A percentile compares a stretch with the other conserved stretches of the same genome.
phyloP scores from a whole-genome alignment of 2,329 filamentous ascomycete genomes.

The Diaporthe sp. region DNA sequence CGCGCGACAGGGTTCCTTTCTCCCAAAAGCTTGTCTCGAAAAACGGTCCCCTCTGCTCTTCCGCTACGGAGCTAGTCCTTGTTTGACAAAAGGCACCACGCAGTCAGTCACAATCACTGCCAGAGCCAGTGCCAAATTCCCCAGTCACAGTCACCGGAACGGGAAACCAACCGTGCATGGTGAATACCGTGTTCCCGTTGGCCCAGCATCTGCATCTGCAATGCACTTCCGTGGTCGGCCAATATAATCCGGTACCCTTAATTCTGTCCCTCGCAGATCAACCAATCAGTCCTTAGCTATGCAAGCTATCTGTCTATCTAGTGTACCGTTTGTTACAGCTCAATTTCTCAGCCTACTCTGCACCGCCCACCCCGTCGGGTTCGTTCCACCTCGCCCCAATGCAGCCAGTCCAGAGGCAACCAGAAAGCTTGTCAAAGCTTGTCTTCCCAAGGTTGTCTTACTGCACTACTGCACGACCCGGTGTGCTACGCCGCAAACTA shows the following conservation, averaged over 20 bases:
- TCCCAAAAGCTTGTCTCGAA: constrained; percentile 10
- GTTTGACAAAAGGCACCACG: constrained; percentile 27
- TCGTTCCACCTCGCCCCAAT: not conserved
- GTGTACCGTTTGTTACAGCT: not conserved
- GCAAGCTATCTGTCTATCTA: not conserved
- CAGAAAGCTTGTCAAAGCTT: constrained; percentile 18
- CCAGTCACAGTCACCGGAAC: not conserved
- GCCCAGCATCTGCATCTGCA: not conserved
- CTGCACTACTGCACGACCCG: not conserved
- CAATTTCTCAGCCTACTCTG: not conserved
- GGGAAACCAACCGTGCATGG: not conserved
- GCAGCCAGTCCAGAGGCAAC: not conserved
- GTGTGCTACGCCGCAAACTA: constrained; percentile 22
- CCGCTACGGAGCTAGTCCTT: not conserved
- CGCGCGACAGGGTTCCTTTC: not conserved
- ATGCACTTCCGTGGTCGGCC: not conserved
- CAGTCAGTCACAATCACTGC: not conserved
- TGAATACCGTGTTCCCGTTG: not conserved
- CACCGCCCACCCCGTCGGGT: not conserved
- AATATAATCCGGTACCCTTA: constrained; percentile 11
- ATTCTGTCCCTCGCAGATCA: constrained; percentile 7
- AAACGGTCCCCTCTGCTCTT: not conserved
- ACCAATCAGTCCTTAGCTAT: not conserved
- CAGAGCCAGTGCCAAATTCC: not conserved
- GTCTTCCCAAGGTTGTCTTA: not conserved